Evolutionary conservation across 495 filamentous ascomycete genomes (phyloP).

Genomic region (Neurospora sp.): DNA sequence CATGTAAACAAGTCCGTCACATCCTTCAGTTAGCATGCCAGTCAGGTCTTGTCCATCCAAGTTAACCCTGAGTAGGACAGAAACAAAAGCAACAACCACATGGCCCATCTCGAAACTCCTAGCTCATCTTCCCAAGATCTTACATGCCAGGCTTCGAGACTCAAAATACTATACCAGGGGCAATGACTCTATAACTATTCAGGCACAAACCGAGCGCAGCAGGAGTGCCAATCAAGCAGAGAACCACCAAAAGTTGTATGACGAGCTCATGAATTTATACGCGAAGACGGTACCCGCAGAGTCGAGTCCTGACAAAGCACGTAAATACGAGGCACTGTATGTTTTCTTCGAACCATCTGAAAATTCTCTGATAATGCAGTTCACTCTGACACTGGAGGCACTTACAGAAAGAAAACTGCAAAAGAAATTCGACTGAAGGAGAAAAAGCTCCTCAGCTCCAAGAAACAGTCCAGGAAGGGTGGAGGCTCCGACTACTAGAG

Average conservation of each 20-base stretch:
- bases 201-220: constrained; percentile 36
- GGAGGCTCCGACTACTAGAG: constrained; percentile 6
- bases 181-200: constrained; percentile 41
- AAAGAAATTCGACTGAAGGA: constrained; percentile 56
- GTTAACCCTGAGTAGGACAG: constrained; percentile 50
- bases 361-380: background rate
- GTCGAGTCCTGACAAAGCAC: constrained; percentile 25
- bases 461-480: constrained; percentile 62
- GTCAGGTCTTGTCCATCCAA: background rate
- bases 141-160: constrained; percentile 51
- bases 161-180: constrained; percentile 62
- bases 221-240: constrained; percentile 35
- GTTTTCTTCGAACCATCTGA: background rate
- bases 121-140: constrained; percentile 52
- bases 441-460: constrained; percentile 71
- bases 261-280: constrained; percentile 55
- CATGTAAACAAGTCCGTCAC: constrained; percentile 86
- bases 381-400: background rate
- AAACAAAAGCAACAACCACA: constrained; percentile 77
- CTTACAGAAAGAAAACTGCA: constrained; percentile 54
- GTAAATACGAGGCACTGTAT: constrained; percentile 33
- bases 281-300: constrained; percentile 26
- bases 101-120: constrained; percentile 47
- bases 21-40: constrained; percentile 4
- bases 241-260: constrained; percentile 31